Evolutionary conservation across 768 basidiomycete genomes (phyloP).

Genomic region (Tulasnella sp.): DNA sequence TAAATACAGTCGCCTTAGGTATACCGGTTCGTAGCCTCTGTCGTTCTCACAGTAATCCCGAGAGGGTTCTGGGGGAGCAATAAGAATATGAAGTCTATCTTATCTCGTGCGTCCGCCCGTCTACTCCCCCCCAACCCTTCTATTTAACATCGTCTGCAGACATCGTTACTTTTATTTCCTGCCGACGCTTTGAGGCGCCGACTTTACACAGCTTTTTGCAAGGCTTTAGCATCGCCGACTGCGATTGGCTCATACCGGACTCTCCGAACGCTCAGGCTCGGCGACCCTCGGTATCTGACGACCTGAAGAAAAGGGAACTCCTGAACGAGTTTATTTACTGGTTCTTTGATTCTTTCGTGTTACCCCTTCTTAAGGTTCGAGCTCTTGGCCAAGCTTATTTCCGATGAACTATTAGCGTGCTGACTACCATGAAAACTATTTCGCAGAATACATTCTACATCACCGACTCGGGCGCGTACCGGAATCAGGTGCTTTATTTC

Average conservation of each 20-base stretch:
- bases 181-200: constrained; percentile 73
- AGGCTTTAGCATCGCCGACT: constrained; percentile 61
- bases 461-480: constrained; percentile 81
- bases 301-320: constrained; percentile 68
- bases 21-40: constrained; percentile 51
- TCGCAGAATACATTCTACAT: constrained; percentile 84
- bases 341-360: constrained; percentile 83
- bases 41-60: constrained; percentile 66
- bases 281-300: constrained; percentile 53
- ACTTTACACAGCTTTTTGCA: constrained; percentile 72
- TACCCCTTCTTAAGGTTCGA: constrained; percentile 67
- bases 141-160: constrained; percentile 37
- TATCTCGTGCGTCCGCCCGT: constrained; percentile 41
- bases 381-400: not conserved
- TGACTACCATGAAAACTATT: not conserved
- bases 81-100: constrained; percentile 52
- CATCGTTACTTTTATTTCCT: constrained; percentile 61
- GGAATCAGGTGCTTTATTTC: constrained; percentile 81
- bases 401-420: not conserved
- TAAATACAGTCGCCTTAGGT: constrained; percentile 41
- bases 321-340: constrained; percentile 87
- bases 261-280: not conserved
- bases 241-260: constrained; percentile 56
- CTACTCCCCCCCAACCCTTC: not conserved
- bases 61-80: constrained; percentile 69